Evolutionary conservation across 129 eudicot species (phyloP), one percentile per base, ranked within the genome.

Genomic region (Flaveria linearis): DNA sequence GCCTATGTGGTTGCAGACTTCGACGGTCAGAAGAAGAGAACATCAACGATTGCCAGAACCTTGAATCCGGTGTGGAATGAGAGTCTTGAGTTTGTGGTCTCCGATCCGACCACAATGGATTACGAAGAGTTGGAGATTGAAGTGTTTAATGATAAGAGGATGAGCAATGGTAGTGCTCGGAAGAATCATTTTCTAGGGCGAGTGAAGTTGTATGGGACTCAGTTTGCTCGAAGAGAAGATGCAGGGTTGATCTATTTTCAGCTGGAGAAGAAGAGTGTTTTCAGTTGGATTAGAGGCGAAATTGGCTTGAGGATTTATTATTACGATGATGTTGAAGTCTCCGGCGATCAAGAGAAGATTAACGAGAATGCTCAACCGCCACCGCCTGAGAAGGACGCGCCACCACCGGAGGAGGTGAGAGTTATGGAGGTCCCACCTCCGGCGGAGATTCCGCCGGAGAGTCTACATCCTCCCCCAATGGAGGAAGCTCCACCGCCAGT

Each of bases 241-340:
- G 97, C 91, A 51, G 99, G 97, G 0, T 70, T 94, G 83, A 86
- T 94, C 50, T 91, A 94, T 63, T 89, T 84, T 36, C 86, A 86
- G 4, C 67, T 94, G 80, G 99, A 94, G 92, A 94, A 94, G 81
- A 94, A 94, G 85, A 94, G 97, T 72, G 99, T 94, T 74, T 94
- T 94, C 52, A 94, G 99, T 65, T 94, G 97, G 97, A 91, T 94
- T 55, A 83, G 88, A 69, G 99, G 99, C 1, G 96, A 95, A 63
- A 76, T 95, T 16, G 99, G 99, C 0, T 78, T 95, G 79, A 83
- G 90, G 52, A 91, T 91, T 70, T 94, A 84, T 52, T 95, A 91
- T 63, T 91, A 71, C n/a, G 97, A 95, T 41, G 99, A 95, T 75
- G 20, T 87, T 20, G 70, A 78, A 15, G 74, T 72, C 17, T 82